Evolutionary conservation across 176 grass and related monocot species (phyloP), one percentile per base, ranked within the genome.

Genomic region (Themeda triandra): DNA sequence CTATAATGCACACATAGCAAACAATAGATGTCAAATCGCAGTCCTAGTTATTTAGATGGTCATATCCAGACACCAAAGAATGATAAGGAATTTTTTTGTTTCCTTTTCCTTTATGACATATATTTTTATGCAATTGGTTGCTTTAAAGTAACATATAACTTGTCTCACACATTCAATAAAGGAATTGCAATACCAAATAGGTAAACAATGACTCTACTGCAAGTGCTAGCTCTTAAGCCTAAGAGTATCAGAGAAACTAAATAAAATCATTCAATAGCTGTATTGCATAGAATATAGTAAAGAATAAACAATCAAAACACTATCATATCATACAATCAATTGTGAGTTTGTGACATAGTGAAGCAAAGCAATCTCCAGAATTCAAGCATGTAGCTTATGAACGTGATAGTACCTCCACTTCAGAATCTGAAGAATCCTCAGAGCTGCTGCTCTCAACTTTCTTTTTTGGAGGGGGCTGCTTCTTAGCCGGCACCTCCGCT

Each of bases 391-490:
- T 37, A 69, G 42, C 78, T 56, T 33, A 71, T 24, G n/a, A 83
- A 51, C 2, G 62, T 27, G n/a, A 67, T 89, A 87, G 19, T 66
- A 92, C 94, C 83, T 97, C 87, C 29, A 87, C 94, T 75, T 97
- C 94, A 4, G 91, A 96, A 67, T 96, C 94, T 51, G 91, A 89
- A 73, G 89, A 13, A 44, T 44, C 15, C 23, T 92, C 90, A 87
- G 91, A 89, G 85, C 88, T 91, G 82, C 88, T 93, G 82, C 84
- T 62, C 63, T 89, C 81, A 29, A 69, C 77, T 78, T 92, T 92
- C 79, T 95, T 95, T 21, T 95, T 95, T 21, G 82, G 87, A 71
- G 90, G 79, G 12, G 69, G 42, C 73, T 95, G 51, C 73, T 95
- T 89, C 82, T 91, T 91, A 17, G 63, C 66, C 65, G 44, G 18